Evolutionary conservation across 805 yeast species (phyloP).

Genomic region (Barnettozyma sucrosica): DNA sequence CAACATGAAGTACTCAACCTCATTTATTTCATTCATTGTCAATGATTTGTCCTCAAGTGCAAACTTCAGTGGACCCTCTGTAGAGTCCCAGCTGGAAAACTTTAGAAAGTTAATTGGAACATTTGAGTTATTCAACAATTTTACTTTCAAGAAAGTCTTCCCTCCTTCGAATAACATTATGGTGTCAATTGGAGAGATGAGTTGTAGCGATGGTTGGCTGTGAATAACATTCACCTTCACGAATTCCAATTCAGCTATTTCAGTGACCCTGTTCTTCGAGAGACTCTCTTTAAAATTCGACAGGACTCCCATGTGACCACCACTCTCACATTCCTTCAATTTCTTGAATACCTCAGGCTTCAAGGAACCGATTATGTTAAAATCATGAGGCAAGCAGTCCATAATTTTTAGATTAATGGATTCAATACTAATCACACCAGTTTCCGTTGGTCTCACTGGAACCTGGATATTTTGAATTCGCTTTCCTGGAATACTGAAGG

Average conservation of each 20-base stretch:
- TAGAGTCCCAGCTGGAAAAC: slow-evolving; percentile 67
- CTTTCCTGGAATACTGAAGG: slow-evolving; percentile 34
- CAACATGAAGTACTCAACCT: slow-evolving; percentile 63
- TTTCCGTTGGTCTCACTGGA: slow-evolving; percentile 40
- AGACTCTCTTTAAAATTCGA: slow-evolving; percentile 14
- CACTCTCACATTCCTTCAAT: slow-evolving; percentile 18
- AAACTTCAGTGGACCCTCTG: slow-evolving; percentile 56
- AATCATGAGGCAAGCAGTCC: slow-evolving; percentile 43
- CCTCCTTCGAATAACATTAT: slow-evolving; percentile 81
- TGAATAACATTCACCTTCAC: slow-evolving; percentile 33
- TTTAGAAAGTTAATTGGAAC: slow-evolving; percentile 52
- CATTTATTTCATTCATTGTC: slow-evolving; percentile 62
- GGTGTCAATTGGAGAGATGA: slow-evolving; percentile 46
- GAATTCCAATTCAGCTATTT: slow-evolving; percentile 21
- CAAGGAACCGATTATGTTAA: slow-evolving; percentile 34
- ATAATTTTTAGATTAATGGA: slow-evolving; percentile 48
- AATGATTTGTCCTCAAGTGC: slow-evolving; percentile 43
- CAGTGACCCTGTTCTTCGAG: slow-evolving; percentile 10
- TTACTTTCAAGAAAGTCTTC: slow-evolving; percentile 41
- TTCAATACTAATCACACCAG: slow-evolving; percentile 43
- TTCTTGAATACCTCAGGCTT: slow-evolving; percentile 22
- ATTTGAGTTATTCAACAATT: slow-evolving; percentile 51
- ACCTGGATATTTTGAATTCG: slow-evolving; percentile 35
- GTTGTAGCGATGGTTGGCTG: slow-evolving; percentile 56
- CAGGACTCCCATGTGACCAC: background rate